These are phyloP conservation scores for Rubia tinctorum DNA, from an alignment of 305 asterid genomes.

Conservation along the genomic window DNA sequence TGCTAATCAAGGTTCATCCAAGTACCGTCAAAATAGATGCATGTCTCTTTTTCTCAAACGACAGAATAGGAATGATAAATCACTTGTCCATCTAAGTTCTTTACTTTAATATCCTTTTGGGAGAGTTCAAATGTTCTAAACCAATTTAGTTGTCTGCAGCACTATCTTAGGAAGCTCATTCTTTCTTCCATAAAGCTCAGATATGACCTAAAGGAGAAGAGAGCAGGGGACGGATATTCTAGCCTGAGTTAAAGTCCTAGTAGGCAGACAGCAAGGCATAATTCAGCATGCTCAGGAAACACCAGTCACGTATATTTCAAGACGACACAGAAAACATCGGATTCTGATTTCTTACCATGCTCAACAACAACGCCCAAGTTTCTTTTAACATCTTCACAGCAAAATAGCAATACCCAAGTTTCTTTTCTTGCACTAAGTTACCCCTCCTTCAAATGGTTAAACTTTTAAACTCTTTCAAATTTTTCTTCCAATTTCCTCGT, in stretches of 20 bases:
- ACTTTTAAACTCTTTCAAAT: neutral
- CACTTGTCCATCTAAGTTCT: neutral
- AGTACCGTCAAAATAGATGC: neutral
- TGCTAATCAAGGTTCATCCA: neutral
- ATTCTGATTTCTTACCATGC: neutral
- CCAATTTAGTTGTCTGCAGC: neutral
- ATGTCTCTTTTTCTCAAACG: neutral
- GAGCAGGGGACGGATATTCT: neutral
- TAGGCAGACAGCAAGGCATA: neutral
- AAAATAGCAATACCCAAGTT: neutral
- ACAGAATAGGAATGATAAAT: neutral
- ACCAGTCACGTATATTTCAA: neutral
- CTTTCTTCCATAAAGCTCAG: neutral
- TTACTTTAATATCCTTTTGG: neutral
- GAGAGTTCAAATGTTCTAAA: neutral
- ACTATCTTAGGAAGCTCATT: neutral
- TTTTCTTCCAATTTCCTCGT: neutral
- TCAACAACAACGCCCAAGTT: neutral
- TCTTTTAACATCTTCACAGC: neutral
- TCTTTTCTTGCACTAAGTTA: neutral
- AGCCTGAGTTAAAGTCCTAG: neutral
- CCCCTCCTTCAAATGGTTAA: slow-evolving; percentile 2
- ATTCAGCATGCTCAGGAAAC: neutral
- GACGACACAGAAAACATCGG: neutral
- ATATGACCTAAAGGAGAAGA: no score